A percentile compares a stretch with the other conserved stretches of the same genome.
Evolutionary conservation across 306 rosid species (phyloP).

Genomic region (Castanospermum australe): DNA sequence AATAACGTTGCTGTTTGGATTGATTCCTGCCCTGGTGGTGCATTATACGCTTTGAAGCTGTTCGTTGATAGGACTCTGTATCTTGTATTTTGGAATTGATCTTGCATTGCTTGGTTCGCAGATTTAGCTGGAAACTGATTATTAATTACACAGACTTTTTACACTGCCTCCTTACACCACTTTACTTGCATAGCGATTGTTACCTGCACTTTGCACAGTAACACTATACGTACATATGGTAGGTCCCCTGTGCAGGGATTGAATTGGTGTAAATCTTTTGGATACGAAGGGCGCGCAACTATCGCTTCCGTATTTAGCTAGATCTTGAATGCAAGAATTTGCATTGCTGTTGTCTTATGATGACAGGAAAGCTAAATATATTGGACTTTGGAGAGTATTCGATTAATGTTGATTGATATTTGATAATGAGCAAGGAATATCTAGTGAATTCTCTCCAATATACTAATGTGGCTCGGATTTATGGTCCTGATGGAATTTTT

Average conservation of each 20-base stretch:
- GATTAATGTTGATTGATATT: constrained; percentile 7
- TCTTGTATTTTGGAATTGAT: neutral
- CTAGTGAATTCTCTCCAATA: neutral
- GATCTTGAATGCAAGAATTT: neutral
- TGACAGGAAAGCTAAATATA: neutral
- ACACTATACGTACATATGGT: no score
- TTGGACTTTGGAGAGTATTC: neutral
- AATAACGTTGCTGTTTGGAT: neutral
- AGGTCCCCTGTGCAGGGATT: no score
- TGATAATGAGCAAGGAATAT: neutral
- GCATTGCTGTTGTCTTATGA: neutral
- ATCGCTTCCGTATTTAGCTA: neutral
- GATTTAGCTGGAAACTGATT: neutral
- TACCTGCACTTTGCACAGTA: neutral
- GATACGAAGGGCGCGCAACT: no score
- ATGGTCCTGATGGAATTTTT: neutral
- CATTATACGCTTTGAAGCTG: neutral
- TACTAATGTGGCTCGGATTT: neutral
- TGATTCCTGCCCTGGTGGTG: neutral
- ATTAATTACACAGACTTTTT: neutral
- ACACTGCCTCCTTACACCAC: neutral
- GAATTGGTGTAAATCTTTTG: no score
- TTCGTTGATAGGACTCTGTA: neutral
- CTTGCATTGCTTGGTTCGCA: neutral
- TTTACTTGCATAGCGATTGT: neutral